These are phyloP conservation scores for Babesia bigemina DNA, from an alignment of 169 alveolate genomes.

Conservation along the genomic window DNA sequence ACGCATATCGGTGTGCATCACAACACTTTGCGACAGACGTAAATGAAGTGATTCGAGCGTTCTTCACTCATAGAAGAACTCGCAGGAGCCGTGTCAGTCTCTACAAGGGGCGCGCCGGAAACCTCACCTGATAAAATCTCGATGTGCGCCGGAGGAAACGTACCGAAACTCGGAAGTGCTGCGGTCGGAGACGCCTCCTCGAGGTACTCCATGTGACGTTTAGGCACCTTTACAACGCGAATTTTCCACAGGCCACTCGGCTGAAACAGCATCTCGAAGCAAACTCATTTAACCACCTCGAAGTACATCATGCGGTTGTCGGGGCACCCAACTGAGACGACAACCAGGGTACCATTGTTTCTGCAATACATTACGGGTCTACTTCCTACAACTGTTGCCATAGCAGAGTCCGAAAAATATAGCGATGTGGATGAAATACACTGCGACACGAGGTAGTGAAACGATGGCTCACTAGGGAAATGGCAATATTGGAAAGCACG, in stretches of 20 bases:
- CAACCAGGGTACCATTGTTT: conserved; percentile 24
- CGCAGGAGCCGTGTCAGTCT: not conserved
- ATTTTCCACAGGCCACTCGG: conserved; percentile 43
- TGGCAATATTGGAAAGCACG: too few species aligned
- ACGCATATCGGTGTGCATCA: conserved; percentile 41
- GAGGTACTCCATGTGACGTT: conserved; percentile 31
- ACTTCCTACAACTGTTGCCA: too few species aligned
- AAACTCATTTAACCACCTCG: conserved; percentile 30
- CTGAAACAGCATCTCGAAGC: not conserved
- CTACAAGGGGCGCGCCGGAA: not conserved
- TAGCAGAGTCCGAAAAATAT: too few species aligned
- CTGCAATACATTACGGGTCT: conserved; percentile 16
- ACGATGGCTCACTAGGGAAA: too few species aligned
- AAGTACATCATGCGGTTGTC: conserved; percentile 51
- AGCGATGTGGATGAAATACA: too few species aligned
- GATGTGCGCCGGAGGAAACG: not conserved
- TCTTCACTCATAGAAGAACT: conserved; percentile 14
- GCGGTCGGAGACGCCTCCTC: not conserved
- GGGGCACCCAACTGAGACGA: conserved; percentile 61
- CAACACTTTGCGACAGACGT: conserved; percentile 34
- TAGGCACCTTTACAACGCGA: conserved; percentile 27
- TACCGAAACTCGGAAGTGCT: not conserved
- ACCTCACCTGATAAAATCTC: not conserved
- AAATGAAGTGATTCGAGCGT: conserved; percentile 25
- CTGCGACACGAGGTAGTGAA: too few species aligned